Percentiles rank a stretch among this genome's conserved stretches.
These are phyloP conservation scores for Penicillium cinerascens DNA, from an alignment of 495 filamentous ascomycete species.

Conservation along the genomic window DNA sequence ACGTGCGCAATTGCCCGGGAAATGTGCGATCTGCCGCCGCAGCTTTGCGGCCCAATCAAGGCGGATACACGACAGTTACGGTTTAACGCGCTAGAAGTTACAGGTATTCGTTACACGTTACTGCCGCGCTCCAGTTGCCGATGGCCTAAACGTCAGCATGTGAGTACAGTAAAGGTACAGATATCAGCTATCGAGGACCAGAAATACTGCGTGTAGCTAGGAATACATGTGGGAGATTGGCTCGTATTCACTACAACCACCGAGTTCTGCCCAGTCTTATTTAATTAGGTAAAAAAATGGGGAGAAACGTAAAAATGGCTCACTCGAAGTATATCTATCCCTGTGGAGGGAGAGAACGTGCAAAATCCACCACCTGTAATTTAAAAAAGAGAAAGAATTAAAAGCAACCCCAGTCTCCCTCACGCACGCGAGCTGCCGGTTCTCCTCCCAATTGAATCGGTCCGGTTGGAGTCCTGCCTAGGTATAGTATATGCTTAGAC, in stretches of 20 bases:
- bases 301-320: slow-evolving; percentile 3
- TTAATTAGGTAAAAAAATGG: slow-evolving; percentile 18
- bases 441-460: slow-evolving; percentile 8
- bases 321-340: slow-evolving; percentile 14
- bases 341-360: neutral
- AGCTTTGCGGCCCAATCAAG: slow-evolving; percentile 10
- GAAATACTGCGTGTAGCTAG: neutral
- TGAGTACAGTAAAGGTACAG: neutral
- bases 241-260: neutral
- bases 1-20: slow-evolving; percentile 23
- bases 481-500: slow-evolving; percentile 16
- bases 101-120: neutral
- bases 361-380: neutral
- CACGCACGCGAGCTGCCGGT: slow-evolving; percentile 2
- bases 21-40: slow-evolving; percentile 10
- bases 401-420: neutral
- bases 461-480: slow-evolving; percentile 17
- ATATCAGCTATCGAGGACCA: neutral
- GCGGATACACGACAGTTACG: neutral
- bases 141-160: slow-evolving; percentile 17
- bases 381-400: neutral
- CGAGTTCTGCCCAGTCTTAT: neutral
- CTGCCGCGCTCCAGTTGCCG: slow-evolving; percentile 12
- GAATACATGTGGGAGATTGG: neutral
- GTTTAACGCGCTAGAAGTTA: neutral